These are phyloP conservation scores for Parastagonospora avenae DNA, from an alignment of 2,329 filamentous ascomycete species.

Conservation along the genomic window DNA sequence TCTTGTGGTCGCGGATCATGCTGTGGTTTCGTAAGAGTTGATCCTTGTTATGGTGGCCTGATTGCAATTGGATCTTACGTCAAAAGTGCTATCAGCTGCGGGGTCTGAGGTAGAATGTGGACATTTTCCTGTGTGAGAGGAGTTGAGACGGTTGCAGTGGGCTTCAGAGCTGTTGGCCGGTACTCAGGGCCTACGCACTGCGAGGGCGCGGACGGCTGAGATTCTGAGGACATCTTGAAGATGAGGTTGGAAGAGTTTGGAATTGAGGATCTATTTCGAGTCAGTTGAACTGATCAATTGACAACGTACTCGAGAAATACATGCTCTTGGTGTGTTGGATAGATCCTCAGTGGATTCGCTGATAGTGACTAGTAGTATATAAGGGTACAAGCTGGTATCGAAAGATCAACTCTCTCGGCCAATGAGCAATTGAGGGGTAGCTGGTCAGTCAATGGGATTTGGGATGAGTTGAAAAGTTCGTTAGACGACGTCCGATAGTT, in stretches of 20 bases:
- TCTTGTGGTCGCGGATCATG: slow-evolving; percentile 92
- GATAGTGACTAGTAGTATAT: background rate
- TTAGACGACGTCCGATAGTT: slow-evolving; percentile 12
- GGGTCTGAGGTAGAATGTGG: slow-evolving; percentile 86
- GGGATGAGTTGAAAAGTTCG: slow-evolving; percentile 14
- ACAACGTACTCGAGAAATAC: background rate
- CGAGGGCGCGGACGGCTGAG: slow-evolving; percentile 48
- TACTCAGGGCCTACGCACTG: slow-evolving; percentile 81
- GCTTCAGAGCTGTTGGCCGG: slow-evolving; percentile 75
- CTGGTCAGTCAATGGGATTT: slow-evolving; percentile 5
- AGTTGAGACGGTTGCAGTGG: slow-evolving; percentile 86
- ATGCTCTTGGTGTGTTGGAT: background rate
- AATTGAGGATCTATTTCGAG: background rate
- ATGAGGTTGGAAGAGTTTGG: background rate
- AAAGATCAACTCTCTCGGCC: background rate
- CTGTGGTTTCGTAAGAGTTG: slow-evolving; percentile 53
- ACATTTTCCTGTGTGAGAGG: slow-evolving; percentile 84
- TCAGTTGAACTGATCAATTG: background rate
- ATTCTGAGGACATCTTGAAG: slow-evolving; percentile 31
- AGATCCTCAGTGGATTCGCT: background rate
- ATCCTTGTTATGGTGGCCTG: slow-evolving; percentile 1
- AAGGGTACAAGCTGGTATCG: background rate
- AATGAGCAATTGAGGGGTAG: slow-evolving; percentile 7
- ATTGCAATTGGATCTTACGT: slow-evolving; percentile 71
- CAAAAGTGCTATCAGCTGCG: slow-evolving; percentile 94